phyloP scores from a whole-genome alignment of 768 basidiomycete species.

The Boletellus ananas region DNA sequence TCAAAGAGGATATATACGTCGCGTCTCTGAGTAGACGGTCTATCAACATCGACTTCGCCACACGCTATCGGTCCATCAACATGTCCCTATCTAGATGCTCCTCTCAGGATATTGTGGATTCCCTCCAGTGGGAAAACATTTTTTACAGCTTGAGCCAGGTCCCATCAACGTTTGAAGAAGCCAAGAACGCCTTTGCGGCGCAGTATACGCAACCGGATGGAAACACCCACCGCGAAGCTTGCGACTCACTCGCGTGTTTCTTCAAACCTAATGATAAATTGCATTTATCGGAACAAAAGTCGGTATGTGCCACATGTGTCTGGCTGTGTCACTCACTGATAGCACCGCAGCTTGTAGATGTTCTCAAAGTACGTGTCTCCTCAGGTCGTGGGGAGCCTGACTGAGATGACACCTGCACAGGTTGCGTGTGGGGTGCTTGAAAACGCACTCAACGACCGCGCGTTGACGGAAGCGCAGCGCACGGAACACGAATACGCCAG shows the following conservation, averaged over 20 bases:
- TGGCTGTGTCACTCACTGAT: neutral
- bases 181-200: conserved; percentile 10
- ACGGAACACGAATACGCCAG: conserved; percentile 9
- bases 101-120: neutral
- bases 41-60: neutral
- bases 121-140: conserved; percentile 2
- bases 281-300: conserved; percentile 7
- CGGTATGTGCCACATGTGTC: conserved; percentile 4
- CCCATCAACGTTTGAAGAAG: conserved; percentile 2
- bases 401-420: conserved; percentile 8
- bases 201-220: conserved; percentile 16
- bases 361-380: conserved; percentile 15
- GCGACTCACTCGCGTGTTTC: conserved; percentile 10
- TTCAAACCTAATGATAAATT: conserved; percentile 1
- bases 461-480: conserved; percentile 4
- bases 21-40: neutral
- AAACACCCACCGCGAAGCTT: conserved; percentile 3
- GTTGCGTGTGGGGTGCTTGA: conserved; percentile 24
- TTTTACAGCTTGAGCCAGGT: conserved; percentile 2
- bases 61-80: neutral
- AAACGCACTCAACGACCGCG: conserved; percentile 15
- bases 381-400: neutral
- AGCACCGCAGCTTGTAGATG: conserved; percentile 11
- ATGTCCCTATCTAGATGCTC: conserved; percentile 8
- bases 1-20: conserved; percentile 9